Conservation (phyloP, 192 early-diverging fungal species). For the Mortierella antarctica region DNA sequence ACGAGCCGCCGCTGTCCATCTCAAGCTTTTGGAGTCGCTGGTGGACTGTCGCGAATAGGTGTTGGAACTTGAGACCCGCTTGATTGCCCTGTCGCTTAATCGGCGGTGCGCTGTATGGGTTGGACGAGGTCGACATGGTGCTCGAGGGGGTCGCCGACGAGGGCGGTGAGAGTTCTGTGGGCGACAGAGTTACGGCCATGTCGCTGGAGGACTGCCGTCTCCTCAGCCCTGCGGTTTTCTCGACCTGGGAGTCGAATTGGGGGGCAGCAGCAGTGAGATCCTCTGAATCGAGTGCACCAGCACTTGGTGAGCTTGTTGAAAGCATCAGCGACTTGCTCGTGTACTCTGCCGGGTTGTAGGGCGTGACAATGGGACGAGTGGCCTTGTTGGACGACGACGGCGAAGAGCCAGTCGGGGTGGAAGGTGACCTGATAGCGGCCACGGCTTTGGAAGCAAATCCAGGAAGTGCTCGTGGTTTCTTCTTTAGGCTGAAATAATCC, state of each 20-base stretch:
- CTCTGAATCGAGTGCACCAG: slow-evolving; percentile 1
- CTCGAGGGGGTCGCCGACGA: slow-evolving; percentile 11
- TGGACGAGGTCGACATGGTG: slow-evolving; percentile 10
- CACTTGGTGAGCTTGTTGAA: background rate
- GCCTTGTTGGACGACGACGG: slow-evolving; percentile 1
- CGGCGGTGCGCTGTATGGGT: slow-evolving; percentile 14
- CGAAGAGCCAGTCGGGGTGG: background rate
- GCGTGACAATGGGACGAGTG: slow-evolving; percentile 34
- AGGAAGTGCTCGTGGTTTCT: slow-evolving; percentile 25
- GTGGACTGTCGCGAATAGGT: slow-evolving; percentile 45
- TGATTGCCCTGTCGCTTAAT: slow-evolving; percentile 49
- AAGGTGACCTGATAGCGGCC: slow-evolving; percentile 39
- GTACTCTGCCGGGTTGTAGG: slow-evolving; percentile 48
- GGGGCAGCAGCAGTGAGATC: background rate
- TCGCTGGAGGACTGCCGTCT: background rate
- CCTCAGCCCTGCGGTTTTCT: background rate
- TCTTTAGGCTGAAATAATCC: slow-evolving; percentile 40
- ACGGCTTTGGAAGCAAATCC: slow-evolving; percentile 51
- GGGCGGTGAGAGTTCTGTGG: background rate
- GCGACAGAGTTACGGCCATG: background rate
- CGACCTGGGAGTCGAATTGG: slow-evolving; percentile 9
- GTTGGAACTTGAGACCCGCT: slow-evolving; percentile 50
- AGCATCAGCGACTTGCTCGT: slow-evolving; percentile 35
- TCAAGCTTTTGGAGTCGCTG: slow-evolving; percentile 50
- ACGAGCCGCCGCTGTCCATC: slow-evolving; percentile 30